Evolutionary conservation across 768 basidiomycete species (phyloP).

Genomic region (Suillus spraguei): DNA sequence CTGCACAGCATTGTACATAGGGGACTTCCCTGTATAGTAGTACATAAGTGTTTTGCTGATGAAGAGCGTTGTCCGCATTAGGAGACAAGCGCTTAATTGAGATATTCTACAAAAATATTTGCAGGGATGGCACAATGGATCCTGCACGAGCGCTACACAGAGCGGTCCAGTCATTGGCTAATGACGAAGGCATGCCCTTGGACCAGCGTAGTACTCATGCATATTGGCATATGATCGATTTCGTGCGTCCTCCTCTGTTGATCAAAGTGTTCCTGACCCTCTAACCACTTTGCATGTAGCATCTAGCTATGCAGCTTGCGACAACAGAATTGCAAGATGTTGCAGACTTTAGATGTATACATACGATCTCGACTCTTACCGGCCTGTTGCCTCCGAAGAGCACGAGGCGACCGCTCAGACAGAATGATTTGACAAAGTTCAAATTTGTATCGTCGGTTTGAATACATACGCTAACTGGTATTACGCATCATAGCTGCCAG

Average conservation of each 20-base stretch:
- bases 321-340: background rate
- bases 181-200: background rate
- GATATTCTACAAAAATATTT: slow-evolving; percentile 10
- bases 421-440: too few species aligned
- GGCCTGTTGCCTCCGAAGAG: too few species aligned
- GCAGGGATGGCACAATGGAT: slow-evolving; percentile 2
- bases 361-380: background rate
- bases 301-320: background rate
- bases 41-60: too few species aligned
- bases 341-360: background rate
- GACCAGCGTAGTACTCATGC: slow-evolving; percentile 10
- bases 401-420: too few species aligned
- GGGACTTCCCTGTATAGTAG: too few species aligned
- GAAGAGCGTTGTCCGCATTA: too few species aligned
- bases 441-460: too few species aligned
- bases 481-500: too few species aligned
- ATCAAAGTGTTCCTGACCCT: background rate
- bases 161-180: background rate
- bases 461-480: too few species aligned
- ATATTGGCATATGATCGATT: slow-evolving; percentile 11
- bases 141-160: slow-evolving; percentile 10
- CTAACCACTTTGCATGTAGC: background rate
- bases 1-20: too few species aligned
- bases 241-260: background rate
- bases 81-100: slow-evolving; percentile 4